A percentile compares a stretch with the other conserved stretches of the same genome.
phyloP scores from a whole-genome alignment of 176 grass and related monocot species.

The Raddia guianensis region DNA sequence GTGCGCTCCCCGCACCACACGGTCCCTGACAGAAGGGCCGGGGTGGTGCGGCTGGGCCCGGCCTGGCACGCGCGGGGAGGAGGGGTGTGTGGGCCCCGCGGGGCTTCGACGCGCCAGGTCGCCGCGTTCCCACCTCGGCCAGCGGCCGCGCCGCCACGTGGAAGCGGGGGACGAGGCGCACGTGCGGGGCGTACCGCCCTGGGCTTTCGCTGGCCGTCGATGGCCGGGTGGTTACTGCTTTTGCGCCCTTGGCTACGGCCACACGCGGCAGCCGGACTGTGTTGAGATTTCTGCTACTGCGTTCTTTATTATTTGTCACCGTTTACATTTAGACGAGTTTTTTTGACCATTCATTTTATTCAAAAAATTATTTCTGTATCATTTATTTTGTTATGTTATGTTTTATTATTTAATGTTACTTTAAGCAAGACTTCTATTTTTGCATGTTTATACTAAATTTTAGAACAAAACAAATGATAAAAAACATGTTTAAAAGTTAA shows the following conservation, averaged over 20 bases:
- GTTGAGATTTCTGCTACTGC: not conserved
- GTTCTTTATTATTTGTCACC: too few relatives aligned
- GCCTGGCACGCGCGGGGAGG: not conserved
- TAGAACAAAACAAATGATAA: too few relatives aligned
- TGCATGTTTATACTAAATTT: too few relatives aligned
- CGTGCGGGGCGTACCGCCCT: not conserved
- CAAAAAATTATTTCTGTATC: too few relatives aligned
- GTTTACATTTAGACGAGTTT: too few relatives aligned
- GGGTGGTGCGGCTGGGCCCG: not conserved
- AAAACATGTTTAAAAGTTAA: too few relatives aligned
- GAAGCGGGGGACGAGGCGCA: not conserved
- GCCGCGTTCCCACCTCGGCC: constrained; percentile 38
- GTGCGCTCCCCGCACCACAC: not conserved
- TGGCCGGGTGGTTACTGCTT: not conserved
- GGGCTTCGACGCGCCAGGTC: constrained; percentile 23
- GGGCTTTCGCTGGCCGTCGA: not conserved
- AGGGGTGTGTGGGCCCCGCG: not conserved
- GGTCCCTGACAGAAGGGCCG: not conserved
- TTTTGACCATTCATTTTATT: too few relatives aligned
- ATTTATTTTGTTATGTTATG: too few relatives aligned
- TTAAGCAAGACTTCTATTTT: too few relatives aligned
- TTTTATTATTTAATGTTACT: too few relatives aligned
- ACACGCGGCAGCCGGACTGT: not conserved
- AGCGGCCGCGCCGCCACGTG: not conserved
- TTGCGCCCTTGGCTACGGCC: not conserved